Conservation (phyloP, 2,329 filamentous ascomycete genomes). For the Colletotrichum australisinense region DNA sequence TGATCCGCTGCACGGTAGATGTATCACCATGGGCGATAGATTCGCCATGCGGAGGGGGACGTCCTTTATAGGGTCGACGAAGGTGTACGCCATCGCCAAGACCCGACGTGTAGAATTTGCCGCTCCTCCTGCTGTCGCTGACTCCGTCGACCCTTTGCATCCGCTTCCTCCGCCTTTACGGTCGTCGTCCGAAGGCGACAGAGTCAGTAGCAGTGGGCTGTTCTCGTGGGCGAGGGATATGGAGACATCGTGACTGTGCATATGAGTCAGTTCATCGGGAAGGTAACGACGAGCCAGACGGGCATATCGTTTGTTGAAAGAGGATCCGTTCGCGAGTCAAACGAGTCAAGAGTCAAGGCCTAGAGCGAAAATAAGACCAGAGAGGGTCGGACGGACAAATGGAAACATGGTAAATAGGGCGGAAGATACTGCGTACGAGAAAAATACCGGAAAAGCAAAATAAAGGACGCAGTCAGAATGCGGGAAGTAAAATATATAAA, state of each 20-base stretch:
- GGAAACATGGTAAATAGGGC: constrained; percentile 27
- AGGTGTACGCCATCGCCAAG: constrained; percentile 52
- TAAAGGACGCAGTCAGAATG: not conserved
- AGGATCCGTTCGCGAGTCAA: not conserved
- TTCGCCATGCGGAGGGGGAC: constrained; percentile 55
- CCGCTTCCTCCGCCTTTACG: not conserved
- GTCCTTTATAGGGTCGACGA: constrained; percentile 48
- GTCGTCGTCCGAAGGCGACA: not conserved
- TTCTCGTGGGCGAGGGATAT: constrained; percentile 62
- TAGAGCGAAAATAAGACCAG: not conserved
- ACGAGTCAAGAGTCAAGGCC: constrained; percentile 29
- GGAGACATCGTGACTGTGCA: constrained; percentile 55
- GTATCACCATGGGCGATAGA: constrained; percentile 53
- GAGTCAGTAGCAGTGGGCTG: constrained; percentile 52
- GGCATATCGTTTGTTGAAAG: constrained; percentile 22
- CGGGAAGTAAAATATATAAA: not conserved
- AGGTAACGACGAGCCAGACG: constrained; percentile 8
- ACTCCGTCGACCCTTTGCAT: not conserved
- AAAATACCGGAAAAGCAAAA: constrained; percentile 36
- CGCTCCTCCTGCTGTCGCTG: not conserved
- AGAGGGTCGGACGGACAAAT: constrained; percentile 22
- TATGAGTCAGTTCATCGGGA: constrained; percentile 26
- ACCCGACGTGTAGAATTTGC: not conserved
- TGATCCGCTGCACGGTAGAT: constrained; percentile 48
- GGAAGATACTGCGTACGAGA: constrained; percentile 1